phyloP scores from a whole-genome alignment of 352 stramenopile species.

The Globisporangium iwayamae region DNA sequence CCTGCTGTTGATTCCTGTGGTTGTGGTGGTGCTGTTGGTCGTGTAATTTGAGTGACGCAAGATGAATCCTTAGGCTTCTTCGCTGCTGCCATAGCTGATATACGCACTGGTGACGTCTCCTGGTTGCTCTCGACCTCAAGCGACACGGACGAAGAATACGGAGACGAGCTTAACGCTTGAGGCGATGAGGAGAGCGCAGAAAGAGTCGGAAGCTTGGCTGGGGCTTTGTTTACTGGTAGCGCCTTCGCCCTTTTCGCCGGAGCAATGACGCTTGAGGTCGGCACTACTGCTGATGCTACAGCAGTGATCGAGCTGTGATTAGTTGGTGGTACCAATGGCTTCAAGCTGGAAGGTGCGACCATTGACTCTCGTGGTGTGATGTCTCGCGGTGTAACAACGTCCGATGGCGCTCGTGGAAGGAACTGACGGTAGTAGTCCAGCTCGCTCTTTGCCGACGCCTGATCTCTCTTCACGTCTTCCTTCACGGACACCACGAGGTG shows the following conservation, averaged over 20 bases:
- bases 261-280: neutral
- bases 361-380: neutral
- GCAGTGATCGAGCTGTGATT: neutral
- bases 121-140: constrained; percentile 23
- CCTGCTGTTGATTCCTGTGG: neutral
- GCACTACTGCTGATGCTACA: neutral
- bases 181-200: neutral
- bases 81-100: neutral
- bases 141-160: neutral
- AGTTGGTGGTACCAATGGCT: neutral
- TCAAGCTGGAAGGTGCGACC: neutral
- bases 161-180: neutral
- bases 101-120: constrained; percentile 21
- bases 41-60: constrained; percentile 5
- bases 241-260: neutral
- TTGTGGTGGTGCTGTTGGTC: neutral
- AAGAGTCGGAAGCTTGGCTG: constrained; percentile 9
- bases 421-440: constrained; percentile 56
- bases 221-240: neutral
- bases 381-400: neutral
- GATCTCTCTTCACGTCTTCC: constrained; percentile 27
- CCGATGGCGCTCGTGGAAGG: constrained; percentile 22
- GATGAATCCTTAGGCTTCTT: constrained; percentile 11
- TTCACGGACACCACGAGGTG: constrained; percentile 43
- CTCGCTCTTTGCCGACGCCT: constrained; percentile 40